Evolutionary conservation across 2,329 filamentous ascomycete species (phyloP).

Genomic region (Fusarium sp.): DNA sequence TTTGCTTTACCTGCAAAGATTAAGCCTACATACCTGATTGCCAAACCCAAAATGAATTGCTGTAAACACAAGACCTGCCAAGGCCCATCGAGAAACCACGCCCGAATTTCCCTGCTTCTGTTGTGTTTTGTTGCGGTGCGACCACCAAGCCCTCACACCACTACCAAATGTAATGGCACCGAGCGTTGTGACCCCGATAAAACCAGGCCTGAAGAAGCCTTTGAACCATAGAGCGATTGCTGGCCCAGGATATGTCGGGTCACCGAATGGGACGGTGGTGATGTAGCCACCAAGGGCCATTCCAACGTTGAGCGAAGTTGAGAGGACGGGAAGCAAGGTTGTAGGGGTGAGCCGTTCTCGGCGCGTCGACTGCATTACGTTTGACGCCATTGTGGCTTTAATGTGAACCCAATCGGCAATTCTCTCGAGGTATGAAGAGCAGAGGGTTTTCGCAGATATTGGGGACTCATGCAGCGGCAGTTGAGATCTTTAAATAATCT

Average conservation of each 20-base stretch:
- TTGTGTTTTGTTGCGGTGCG: background rate
- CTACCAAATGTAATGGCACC: slow-evolving; percentile 19
- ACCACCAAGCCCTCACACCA: background rate
- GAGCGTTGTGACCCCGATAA: slow-evolving; percentile 29
- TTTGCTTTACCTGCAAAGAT: background rate
- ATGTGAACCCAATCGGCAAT: no score
- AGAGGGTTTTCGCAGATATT: no score
- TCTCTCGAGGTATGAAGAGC: no score
- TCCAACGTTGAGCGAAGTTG: background rate
- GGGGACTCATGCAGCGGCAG: no score
- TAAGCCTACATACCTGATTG: background rate
- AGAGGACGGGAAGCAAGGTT: background rate
- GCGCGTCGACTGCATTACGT: no score
- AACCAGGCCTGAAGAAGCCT: slow-evolving; percentile 34
- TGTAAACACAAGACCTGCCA: background rate
- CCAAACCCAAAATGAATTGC: slow-evolving; percentile 4
- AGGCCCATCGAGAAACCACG: background rate
- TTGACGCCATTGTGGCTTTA: no score
- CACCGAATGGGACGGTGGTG: slow-evolving; percentile 22
- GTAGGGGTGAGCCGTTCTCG: background rate
- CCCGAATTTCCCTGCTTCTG: background rate
- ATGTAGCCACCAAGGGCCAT: slow-evolving; percentile 28
- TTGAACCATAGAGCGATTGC: slow-evolving; percentile 33
- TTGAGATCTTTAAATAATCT: no score
- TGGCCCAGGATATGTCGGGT: slow-evolving; percentile 23